A percentile compares a stretch with the other conserved stretches of the same genome.
Conservation (phyloP, 2,329 filamentous ascomycete genomes). For the Neofusicoccum sp. region DNA sequence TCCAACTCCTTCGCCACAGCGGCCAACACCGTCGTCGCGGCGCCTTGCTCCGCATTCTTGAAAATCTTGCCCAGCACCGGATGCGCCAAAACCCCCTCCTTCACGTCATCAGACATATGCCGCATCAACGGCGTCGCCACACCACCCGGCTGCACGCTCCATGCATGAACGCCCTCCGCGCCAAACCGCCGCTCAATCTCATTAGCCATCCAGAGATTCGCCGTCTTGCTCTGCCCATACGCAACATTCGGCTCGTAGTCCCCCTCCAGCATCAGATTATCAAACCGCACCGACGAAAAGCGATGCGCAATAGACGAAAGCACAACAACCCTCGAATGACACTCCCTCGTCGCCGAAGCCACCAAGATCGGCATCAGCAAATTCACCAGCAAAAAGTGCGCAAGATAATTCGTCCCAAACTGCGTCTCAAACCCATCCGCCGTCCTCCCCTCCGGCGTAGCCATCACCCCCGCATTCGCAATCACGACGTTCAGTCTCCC, state of each 20-base stretch:
- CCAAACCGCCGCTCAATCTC: slow-evolving; percentile 56
- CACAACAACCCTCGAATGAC: slow-evolving; percentile 51
- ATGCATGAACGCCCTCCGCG: slow-evolving; percentile 46
- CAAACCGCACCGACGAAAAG: slow-evolving; percentile 35
- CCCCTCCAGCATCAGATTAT: slow-evolving; percentile 45
- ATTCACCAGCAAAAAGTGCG: slow-evolving; percentile 58
- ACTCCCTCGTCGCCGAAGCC: slow-evolving; percentile 37
- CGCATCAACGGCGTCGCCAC: slow-evolving; percentile 50
- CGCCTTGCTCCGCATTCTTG: neutral
- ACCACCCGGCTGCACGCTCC: slow-evolving; percentile 52
- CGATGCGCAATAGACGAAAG: slow-evolving; percentile 50
- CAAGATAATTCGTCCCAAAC: slow-evolving; percentile 58
- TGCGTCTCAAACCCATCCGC: slow-evolving; percentile 48
- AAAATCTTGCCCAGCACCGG: slow-evolving; percentile 28
- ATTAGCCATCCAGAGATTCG: slow-evolving; percentile 56
- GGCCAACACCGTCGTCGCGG: slow-evolving; percentile 52
- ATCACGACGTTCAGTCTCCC: slow-evolving; percentile 29
- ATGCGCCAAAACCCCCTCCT: slow-evolving; percentile 55
- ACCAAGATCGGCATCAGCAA: slow-evolving; percentile 52
- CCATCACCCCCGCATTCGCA: slow-evolving; percentile 36
- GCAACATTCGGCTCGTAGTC: slow-evolving; percentile 42
- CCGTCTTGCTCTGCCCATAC: slow-evolving; percentile 56
- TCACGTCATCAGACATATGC: slow-evolving; percentile 49
- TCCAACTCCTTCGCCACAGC: slow-evolving; percentile 19
- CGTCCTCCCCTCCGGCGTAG: slow-evolving; percentile 27